Base-by-base conservation (phyloP, 2,329 filamentous ascomycete genomes). In the Pseudocercospora macadamiae region DNA sequence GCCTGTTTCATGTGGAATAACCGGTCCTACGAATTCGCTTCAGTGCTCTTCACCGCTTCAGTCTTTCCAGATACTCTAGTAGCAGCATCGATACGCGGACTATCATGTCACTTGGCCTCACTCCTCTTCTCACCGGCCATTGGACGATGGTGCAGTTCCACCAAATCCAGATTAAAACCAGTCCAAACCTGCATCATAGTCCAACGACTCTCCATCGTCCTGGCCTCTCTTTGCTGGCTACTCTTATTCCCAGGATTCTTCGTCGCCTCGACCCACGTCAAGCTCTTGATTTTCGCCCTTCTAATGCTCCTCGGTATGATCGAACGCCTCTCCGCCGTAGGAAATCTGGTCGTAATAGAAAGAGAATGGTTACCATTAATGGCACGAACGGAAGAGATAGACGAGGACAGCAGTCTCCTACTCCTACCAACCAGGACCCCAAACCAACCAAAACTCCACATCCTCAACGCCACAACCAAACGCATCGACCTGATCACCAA, bases 1-100 rank as follows among this genome's bases (percentile, higher is more conserved):
- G 56, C 37, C 14, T 32, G 54, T 30, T 59, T 59, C 51, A 59
- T 59, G 51, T 42, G 49, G 42, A 59, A 49, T 23, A 59, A 59
- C 25, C 51, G 56, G 21, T 34, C 23, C 30, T 54, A 54, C 30
- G 56, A 54, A 30, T 59, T 59, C 16, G 49, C 42, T 3, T 53
- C 56, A 5, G 56, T 59, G 6, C 39, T 59, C 2, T 54, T 59
- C 39, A 59, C 56, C 10, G 51, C 56, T n/a, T 47, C 56, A 8
- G 56, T 44, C 5, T 59, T 54, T 25, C 56, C 51, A 8, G 23
- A 54, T 21, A 59, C 56, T 2, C 23, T 54, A 12, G 28, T 59
- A 5, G 49, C 51, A 30, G 56, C 56, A 39, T 59, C 56, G 19
- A 37, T 54, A 10, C 39, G 56, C 19, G 56, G 48, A 12, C 21